Evolutionary conservation across 306 rosid genomes (phyloP).

Genomic region (Sechiopsis laciniata): DNA sequence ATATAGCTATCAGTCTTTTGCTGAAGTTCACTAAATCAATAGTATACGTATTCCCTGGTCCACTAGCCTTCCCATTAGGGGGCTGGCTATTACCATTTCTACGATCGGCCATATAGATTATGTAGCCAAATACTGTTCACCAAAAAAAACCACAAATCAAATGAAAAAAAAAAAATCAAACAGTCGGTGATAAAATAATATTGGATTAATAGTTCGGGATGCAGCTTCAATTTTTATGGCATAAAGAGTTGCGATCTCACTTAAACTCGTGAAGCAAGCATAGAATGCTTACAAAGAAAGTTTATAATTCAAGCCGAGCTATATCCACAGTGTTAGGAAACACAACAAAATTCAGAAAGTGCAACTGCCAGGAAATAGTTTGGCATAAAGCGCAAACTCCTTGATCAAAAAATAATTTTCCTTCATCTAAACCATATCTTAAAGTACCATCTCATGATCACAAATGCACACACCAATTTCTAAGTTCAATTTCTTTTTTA

Average conservation of each 20-base stretch:
- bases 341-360: conserved; percentile 4
- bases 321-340: background rate
- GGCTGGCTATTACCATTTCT: conserved; percentile 63
- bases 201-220: conserved; percentile 3
- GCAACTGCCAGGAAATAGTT: no score
- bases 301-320: background rate
- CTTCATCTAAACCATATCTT: background rate
- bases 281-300: background rate
- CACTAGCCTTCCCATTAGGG: conserved; percentile 50
- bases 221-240: background rate
- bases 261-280: background rate
- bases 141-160: background rate
- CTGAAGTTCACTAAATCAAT: conserved; percentile 60
- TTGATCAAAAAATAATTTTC: background rate
- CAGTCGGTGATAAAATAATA: background rate
- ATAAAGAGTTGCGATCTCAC: background rate
- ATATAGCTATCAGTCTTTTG: conserved; percentile 49
- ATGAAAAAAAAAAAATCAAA: background rate
- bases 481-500: background rate
- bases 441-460: conserved; percentile 1
- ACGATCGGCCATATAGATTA: conserved; percentile 60
- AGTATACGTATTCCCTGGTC: conserved; percentile 45
- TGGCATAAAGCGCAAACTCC: background rate
- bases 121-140: conserved; percentile 20
- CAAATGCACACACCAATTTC: background rate